A percentile compares a stretch with the other conserved stretches of the same genome.
Evolutionary conservation across 495 filamentous ascomycete genomes (phyloP).

Genomic region (Tuber melanosporum): DNA sequence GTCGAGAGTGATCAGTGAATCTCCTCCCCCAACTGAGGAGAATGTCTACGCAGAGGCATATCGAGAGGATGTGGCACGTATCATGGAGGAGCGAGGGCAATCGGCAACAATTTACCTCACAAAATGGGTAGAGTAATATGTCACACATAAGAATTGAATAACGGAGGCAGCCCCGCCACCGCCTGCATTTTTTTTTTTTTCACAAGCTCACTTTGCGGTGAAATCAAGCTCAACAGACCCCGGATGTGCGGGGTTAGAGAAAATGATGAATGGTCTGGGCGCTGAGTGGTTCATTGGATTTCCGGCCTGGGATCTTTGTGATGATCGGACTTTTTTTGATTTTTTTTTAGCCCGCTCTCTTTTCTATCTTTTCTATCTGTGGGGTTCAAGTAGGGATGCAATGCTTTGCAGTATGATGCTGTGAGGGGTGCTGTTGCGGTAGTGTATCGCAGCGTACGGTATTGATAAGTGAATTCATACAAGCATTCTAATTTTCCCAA

Average conservation of each 20-base stretch:
- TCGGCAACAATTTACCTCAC: conserved; percentile 18
- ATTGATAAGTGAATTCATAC: conserved; percentile 2
- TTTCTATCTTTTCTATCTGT: neutral
- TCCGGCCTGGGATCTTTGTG: neutral
- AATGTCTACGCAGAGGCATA: conserved; percentile 87
- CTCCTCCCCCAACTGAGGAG: conserved; percentile 69
- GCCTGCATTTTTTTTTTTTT: neutral
- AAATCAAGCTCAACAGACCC: conserved; percentile 1
- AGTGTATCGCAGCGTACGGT: neutral
- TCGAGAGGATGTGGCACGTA: conserved; percentile 69
- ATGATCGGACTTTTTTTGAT: neutral
- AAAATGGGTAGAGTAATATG: conserved; percentile 10
- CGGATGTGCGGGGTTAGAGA: neutral
- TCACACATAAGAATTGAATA: neutral
- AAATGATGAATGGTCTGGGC: neutral
- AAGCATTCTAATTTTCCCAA: neutral
- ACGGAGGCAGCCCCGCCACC: neutral
- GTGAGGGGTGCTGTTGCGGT: neutral
- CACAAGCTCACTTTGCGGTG: neutral
- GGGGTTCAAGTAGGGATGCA: neutral
- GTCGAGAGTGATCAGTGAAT: conserved; percentile 61
- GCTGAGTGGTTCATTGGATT: neutral
- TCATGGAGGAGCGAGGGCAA: conserved; percentile 47
- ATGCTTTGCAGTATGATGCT: neutral
- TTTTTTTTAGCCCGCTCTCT: neutral